phyloP scores from a whole-genome alignment of 1,139 yeast genomes.

The Yamadazyma pseudoaaseri region DNA sequence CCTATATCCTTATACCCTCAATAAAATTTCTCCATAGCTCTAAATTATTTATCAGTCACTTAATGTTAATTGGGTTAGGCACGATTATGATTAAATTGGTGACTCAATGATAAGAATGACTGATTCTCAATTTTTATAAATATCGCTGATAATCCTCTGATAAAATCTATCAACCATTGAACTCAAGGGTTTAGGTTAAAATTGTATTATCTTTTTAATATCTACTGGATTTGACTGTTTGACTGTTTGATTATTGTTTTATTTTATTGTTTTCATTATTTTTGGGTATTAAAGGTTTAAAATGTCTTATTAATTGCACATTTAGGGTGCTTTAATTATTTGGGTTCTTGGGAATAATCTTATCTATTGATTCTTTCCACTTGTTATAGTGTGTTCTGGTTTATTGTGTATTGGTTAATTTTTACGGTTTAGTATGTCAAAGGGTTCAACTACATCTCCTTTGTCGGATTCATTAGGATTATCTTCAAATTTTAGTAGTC shows the following conservation, averaged over 20 bases:
- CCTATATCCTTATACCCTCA: no score
- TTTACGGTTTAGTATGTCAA: background rate
- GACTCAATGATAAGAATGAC: slow-evolving; percentile 2
- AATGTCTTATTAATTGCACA: slow-evolving; percentile 1
- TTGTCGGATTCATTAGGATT: slow-evolving; percentile 2
- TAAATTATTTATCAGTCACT: no score
- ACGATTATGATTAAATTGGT: no score
- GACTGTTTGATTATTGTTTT: background rate
- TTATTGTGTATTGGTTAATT: no score
- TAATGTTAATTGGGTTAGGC: no score
- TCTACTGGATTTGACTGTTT: background rate
- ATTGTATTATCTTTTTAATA: no score
- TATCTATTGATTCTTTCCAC: background rate
- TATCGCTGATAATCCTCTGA: background rate
- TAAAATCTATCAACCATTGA: background rate
- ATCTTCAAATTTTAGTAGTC: background rate
- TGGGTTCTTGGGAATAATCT: background rate
- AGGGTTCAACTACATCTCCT: background rate
- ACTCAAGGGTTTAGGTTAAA: background rate
- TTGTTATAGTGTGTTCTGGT: background rate
- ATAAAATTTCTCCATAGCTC: no score
- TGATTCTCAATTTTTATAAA: background rate
- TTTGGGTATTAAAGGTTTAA: slow-evolving; percentile 2
- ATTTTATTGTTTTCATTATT: background rate
- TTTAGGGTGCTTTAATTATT: background rate